Evolutionary conservation across 2,329 filamentous ascomycete species (phyloP), one percentile per base, ranked within the genome.

Genomic region (Penicillium sclerotiorum): DNA sequence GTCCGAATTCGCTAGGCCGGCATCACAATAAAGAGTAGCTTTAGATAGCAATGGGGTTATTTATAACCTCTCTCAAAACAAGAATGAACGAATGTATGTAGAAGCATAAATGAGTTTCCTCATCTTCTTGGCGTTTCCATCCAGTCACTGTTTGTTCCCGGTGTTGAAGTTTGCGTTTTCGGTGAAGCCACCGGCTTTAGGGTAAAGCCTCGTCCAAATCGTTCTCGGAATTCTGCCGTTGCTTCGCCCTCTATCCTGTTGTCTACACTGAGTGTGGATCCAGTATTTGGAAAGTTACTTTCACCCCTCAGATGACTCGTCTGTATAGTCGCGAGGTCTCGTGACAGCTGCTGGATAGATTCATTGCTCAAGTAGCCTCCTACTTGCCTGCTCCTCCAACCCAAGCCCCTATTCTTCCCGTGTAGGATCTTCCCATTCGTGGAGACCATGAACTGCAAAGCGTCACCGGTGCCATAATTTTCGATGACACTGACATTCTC

Each of bases 391-490:
- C 54, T 62, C 52, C 64, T 68, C 63, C 63, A 68, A 18, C 57
- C 57, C 22, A 59, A 8, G 7, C 53, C 57, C n/a, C 58, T 56
- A 50, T 71, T 72, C 50, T 52, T 70, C 33, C 67, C 64, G 44
- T 68, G 61, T 45, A 71, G 53, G 23, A 61, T 52, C 27, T 66
- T 62, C n/a, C 64, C 65, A 49, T 68, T 63, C 9, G 67, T 62
- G 28, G 69, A 73, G 38, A 71, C 66, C 67, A 72, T 71, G 45
- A 70, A 69, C 45, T 71, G 67, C 7, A 72, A 30, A 25, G 68
- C 56, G 45, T 71, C 67, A 12, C 69, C 67, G 12, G 63, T 68
- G 32, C 59, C 64, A 40, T 71, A 60, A 40, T 72, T 72, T 17
- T 70, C 66, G 51, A 73, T 64, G 2, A 54, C 58, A 49, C 58